These are phyloP conservation scores for Beta corolliflora DNA, from an alignment of 179 eudicot genomes.

Conservation along the genomic window DNA sequence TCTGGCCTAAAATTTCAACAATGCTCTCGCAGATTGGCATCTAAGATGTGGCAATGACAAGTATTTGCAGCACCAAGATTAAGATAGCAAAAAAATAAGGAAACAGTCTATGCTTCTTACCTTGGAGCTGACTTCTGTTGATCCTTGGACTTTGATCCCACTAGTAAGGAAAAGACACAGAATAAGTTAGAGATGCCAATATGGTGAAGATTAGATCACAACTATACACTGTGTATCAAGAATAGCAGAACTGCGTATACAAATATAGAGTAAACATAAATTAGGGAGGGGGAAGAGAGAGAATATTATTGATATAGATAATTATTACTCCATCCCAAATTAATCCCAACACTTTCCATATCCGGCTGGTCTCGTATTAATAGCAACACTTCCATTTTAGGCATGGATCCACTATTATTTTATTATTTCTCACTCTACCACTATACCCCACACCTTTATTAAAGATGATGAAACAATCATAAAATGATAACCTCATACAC, in stretches of 20 bases:
- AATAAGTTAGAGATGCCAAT: background rate
- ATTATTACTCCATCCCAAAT: too few relatives aligned
- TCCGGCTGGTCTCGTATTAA: too few relatives aligned
- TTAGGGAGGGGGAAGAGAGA: background rate
- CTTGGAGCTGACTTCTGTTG: slow-evolving; percentile 56
- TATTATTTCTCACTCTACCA: too few relatives aligned
- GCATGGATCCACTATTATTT: too few relatives aligned
- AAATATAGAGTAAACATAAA: background rate
- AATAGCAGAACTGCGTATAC: background rate
- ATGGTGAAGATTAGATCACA: background rate
- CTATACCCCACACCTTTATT: too few relatives aligned
- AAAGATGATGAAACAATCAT: too few relatives aligned
- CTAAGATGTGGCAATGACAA: background rate
- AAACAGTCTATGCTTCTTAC: slow-evolving; percentile 29
- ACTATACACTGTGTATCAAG: background rate
- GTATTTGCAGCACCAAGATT: background rate
- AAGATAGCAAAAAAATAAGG: background rate
- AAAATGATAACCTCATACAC: too few relatives aligned
- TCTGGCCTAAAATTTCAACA: background rate
- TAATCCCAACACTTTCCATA: too few relatives aligned
- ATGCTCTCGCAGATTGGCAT: background rate
- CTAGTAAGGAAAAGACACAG: slow-evolving; percentile 38
- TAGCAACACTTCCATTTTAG: too few relatives aligned
- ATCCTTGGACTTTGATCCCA: slow-evolving; percentile 41
- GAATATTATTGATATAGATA: too few relatives aligned